Base-by-base conservation (phyloP, 2,329 filamentous ascomycete species). In the Chalara sp. region DNA sequence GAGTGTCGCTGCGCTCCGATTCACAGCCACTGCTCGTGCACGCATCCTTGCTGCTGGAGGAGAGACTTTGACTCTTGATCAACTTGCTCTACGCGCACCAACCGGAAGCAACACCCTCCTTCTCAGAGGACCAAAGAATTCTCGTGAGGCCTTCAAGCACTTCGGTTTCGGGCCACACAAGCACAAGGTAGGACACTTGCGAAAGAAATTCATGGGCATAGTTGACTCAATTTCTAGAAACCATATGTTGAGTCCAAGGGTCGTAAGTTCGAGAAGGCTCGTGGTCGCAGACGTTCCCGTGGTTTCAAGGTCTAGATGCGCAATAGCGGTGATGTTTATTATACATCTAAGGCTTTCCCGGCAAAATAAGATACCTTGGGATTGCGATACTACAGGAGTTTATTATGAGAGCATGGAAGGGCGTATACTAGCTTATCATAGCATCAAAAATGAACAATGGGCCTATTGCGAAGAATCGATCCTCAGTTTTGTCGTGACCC, bases 241-340 rank as follows among this genome's bases (percentile, higher is more conserved):
- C 92, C 92, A 65, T 88, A 95, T 67, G 83, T 99, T 69, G 83
- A 89, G 76, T 95, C 89, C 81, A 99, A 99, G 88, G 95, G 95
- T 70, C 87, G 93, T 78, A 99, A 99, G 83, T 99, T 99, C 81
- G 95, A 99, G 86, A 83, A 84, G 70, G 93, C 91, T 70, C 91
- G 93, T 93, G 95, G 93, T 76, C 91, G 93, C 78, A 95, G 93
- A 86, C 82, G 90, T 74, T 97, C 91, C 68, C 84, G 88, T 70
- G 93, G 95, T 83, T 99, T 99, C 91, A 99, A 99, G 90, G 93
- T 99, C 73, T 99, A 96, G 89, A 72, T 56, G 33, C 35, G 48
- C 48, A 51, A 33, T 51, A 47, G 46, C 50, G 50, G 51, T 54
- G 28, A 45, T 28, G 49, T 48, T 54, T 59, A 51, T 52, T 50